A percentile compares a stretch with the other conserved stretches of the same genome.
Conservation (phyloP, 1,284 basidiomycete species). For the Xerocomus minutiporus region DNA sequence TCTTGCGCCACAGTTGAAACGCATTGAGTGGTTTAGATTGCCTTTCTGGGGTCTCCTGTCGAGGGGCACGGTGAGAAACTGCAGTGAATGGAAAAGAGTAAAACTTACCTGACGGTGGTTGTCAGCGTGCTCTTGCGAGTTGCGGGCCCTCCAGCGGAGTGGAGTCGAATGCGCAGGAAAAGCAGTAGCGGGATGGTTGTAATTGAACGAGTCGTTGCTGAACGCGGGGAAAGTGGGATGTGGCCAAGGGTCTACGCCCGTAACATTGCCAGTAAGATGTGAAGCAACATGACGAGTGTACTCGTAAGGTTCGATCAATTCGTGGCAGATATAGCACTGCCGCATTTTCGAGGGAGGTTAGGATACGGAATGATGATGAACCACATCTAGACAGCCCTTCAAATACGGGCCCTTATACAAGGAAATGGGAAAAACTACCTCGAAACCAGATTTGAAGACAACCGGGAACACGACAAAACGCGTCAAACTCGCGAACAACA, state of each 20-base stretch:
- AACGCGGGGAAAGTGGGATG: not conserved
- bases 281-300: constrained; percentile 16
- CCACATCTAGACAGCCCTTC: not conserved
- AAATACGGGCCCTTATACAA: not conserved
- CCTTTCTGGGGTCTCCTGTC: not conserved
- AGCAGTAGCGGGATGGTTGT: not conserved
- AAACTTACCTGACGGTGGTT: not conserved
- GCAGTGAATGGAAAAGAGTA: not conserved
- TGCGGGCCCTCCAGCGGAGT: not conserved
- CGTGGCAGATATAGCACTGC: constrained; percentile 17
- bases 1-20: constrained; percentile 18
- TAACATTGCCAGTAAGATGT: constrained; percentile 1
- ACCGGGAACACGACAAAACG: not conserved
- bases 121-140: not conserved
- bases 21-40: constrained; percentile 2
- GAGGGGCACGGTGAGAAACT: not conserved
- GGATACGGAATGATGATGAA: not conserved
- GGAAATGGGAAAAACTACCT: not conserved
- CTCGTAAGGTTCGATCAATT: constrained; percentile 6
- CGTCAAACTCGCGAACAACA: no score
- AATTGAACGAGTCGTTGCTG: constrained; percentile 1
- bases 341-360: constrained; percentile 1
- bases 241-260: not conserved
- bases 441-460: not conserved
- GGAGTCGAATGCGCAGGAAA: constrained; percentile 2